Evolutionary conservation across 495 filamentous ascomycete species (phyloP).

Genomic region (Haplographium delicatum): DNA sequence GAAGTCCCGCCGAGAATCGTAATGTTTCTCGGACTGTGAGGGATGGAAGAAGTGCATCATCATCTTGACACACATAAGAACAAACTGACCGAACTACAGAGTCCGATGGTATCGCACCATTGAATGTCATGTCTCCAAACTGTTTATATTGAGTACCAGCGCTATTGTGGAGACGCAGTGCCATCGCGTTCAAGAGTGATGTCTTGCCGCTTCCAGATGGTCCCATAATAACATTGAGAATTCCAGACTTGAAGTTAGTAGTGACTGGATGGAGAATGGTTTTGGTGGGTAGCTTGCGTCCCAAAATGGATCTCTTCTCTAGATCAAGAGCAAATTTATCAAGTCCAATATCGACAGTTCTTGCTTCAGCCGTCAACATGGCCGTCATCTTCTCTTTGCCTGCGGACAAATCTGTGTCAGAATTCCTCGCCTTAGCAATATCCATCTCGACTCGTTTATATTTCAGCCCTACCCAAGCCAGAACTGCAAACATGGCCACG

Average conservation of each 20-base stretch:
- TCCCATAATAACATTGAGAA: constrained; percentile 72
- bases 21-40: constrained; percentile 70
- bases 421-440: constrained; percentile 48
- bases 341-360: constrained; percentile 54
- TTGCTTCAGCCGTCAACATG: constrained; percentile 44
- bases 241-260: constrained; percentile 54
- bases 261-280: constrained; percentile 61
- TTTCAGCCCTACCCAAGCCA: constrained; percentile 50
- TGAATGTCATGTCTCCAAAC: constrained; percentile 58
- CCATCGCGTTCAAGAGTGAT: constrained; percentile 63
- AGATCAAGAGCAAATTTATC: constrained; percentile 56
- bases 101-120: constrained; percentile 58
- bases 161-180: constrained; percentile 53
- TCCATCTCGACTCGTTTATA: constrained; percentile 56
- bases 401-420: constrained; percentile 50
- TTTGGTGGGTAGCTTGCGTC: constrained; percentile 40
- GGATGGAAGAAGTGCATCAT: constrained; percentile 67
- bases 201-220: constrained; percentile 73
- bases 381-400: constrained; percentile 57
- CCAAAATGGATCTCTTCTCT: constrained; percentile 47
- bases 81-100: constrained; percentile 62
- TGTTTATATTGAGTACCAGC: constrained; percentile 47
- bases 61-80: constrained; percentile 72
- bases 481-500: constrained; percentile 48
- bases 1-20: constrained; percentile 59